Base-by-base conservation (phyloP, 805 yeast species). In the Wickerhamiella qilinensis region DNA sequence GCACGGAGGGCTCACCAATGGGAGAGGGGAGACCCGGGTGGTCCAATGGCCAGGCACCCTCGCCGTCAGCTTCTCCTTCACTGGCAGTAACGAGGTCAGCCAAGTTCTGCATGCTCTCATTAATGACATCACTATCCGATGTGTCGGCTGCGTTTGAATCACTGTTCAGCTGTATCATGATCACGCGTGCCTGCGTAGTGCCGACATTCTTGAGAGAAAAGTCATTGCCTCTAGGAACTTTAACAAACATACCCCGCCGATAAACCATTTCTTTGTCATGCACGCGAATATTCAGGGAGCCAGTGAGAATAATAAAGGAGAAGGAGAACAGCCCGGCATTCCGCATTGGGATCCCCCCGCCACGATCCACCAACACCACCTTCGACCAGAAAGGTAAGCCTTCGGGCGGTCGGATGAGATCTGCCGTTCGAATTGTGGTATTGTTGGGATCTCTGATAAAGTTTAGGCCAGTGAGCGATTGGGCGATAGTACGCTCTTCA, bases 141-240 rank as follows among this genome's bases (percentile, higher is more conserved):
- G n/a, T n/a, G n/a, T n/a, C n/a, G n/a, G n/a, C n/a, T n/a, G n/a
- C n/a, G n/a, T n/a, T n/a, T n/a, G n/a, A n/a, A n/a, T n/a, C n/a
- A 24, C 8, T 24, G 8, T 24, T 29, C 14, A 15, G 8, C n/a
- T 38, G 42, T 17, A 35, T 22, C 34, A 38, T 33, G 3, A 42
- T 18, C 15, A 42, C 18, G 16, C 30, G 28, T 1, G 35, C 38
- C 6, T 24, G 18, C n/a, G 32, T 14, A 2, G 18, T 15, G 32
- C 38, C 40, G 1, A 20, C 30, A 30, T 49, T 49, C 24, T 40
- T 39, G 7, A 48, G 34, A n/a, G 15, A 28, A 18, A 46, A 35
- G 21, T 46, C 47, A 29, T 47, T 46, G 15, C 49, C 46, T 1
- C 41, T 33, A 1, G 52, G 53, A 6, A 45, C 50, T 6, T 37